Base-by-base conservation (phyloP, 2,329 filamentous ascomycete species). In the Paraphoma chrysanthemicola region DNA sequence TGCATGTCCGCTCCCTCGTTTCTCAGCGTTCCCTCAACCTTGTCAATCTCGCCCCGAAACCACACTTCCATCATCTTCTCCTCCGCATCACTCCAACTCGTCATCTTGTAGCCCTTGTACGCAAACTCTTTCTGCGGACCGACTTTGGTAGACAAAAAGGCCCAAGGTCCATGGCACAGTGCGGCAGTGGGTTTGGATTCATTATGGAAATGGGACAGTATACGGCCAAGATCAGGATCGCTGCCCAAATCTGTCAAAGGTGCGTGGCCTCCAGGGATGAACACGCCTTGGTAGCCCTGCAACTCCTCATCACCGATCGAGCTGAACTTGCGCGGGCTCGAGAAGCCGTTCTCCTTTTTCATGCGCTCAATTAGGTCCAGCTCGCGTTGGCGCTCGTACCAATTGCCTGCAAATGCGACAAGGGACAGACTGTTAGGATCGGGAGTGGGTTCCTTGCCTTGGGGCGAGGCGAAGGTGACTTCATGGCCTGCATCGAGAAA, bases 161-260 rank as follows among this genome's bases (percentile, higher is more conserved):
- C 80, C 62, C 77, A 81, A 0, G 80, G 79, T 1, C 80, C 80
- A 51, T 82, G 80, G 39, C 80, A 82, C n/a, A 82, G 77, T 3
- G 74, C 76, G 1, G 78, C 79, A 0, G 80, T 81, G 0, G 80
- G 79, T 57, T 81, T 81, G 4, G 70, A 64, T 55, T 73, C 59
- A 1, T 46, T 44, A 51, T 81, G 77, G 59, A 82, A 82, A 30
- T 78, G 76, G 2, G 58, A 61, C 48, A 82, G 48, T 3, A 81
- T 78, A 4, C 79, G 71, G 0, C 79, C 80, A 6, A 82, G 67
- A 2, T 82, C 78, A 3, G 68, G 52, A 53, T 82, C 72, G 14
- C 72, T 73, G 0, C 79, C 79, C 0, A 82, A 61, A 60, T 82
- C 79, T 1, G 64, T 56, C 38, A 82, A 61, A 4, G 80, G 80